Percentiles rank a stretch among this genome's conserved stretches.
Conservation (phyloP, 2,329 filamentous ascomycete species). For the Erysiphe pulchra region DNA sequence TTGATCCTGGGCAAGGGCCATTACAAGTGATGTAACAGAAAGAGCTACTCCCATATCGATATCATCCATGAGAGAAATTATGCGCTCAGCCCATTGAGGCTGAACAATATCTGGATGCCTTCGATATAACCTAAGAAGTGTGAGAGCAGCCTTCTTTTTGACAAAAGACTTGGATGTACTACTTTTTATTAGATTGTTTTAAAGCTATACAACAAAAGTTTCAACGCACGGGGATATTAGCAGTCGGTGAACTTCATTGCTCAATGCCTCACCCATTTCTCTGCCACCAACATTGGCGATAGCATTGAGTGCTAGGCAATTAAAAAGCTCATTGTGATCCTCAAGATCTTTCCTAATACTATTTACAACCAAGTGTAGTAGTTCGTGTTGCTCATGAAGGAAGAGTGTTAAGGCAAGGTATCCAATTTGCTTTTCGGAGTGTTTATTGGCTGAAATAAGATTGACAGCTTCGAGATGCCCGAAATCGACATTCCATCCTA, state of each 20-base stretch:
- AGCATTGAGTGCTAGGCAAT: slow-evolving; percentile 85
- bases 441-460: slow-evolving; percentile 85
- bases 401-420: slow-evolving; percentile 95
- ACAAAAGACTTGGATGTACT: slow-evolving; percentile 85
- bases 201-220: neutral
- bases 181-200: slow-evolving; percentile 3
- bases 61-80: slow-evolving; percentile 98
- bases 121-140: slow-evolving; percentile 73
- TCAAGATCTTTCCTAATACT: slow-evolving; percentile 90
- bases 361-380: slow-evolving; percentile 89
- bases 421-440: slow-evolving; percentile 97
- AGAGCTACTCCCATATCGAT: slow-evolving; percentile 78
- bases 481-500: slow-evolving; percentile 98
- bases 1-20: slow-evolving; percentile 81
- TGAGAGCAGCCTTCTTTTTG: slow-evolving; percentile 95
- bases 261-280: slow-evolving; percentile 91
- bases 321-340: slow-evolving; percentile 91
- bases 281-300: slow-evolving; percentile 93
- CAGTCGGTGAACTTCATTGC: slow-evolving; percentile 72
- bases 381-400: slow-evolving; percentile 87
- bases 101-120: slow-evolving; percentile 88
- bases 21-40: slow-evolving; percentile 85
- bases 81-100: slow-evolving; percentile 89
- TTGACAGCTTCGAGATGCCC: slow-evolving; percentile 96
- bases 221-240: slow-evolving; percentile 68